A percentile compares a stretch with the other conserved stretches of the same genome.
phyloP scores from a whole-genome alignment of 306 rosid genomes.

The Cucurbita moschata region DNA sequence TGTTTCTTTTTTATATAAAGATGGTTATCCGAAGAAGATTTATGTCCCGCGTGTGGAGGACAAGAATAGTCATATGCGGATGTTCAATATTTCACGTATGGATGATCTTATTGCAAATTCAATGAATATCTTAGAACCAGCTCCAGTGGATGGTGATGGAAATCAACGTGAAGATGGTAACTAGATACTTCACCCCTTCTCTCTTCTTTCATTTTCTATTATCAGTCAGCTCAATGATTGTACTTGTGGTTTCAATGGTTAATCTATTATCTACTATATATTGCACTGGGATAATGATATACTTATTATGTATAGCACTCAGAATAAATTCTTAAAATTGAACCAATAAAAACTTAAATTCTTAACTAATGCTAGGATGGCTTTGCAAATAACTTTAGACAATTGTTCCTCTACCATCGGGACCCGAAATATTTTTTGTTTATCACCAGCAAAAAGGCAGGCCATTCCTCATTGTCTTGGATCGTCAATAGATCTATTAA shows the following conservation, averaged over 20 bases:
- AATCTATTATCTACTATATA: neutral
- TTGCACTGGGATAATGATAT: neutral
- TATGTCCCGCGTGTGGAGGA: constrained; percentile 94
- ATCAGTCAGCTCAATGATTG: neutral
- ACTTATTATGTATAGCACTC: neutral
- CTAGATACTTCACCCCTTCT: neutral
- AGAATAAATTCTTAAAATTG: neutral
- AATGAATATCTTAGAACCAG: constrained; percentile 85
- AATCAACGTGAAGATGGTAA: constrained; percentile 84
- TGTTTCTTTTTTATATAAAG: constrained; percentile 16
- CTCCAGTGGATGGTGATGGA: constrained; percentile 61
- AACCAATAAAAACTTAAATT: neutral
- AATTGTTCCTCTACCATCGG: neutral
- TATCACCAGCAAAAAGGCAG: neutral
- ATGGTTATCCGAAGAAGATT: constrained; percentile 33
- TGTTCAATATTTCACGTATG: constrained; percentile 59
- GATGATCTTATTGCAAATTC: constrained; percentile 86
- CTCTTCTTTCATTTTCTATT: constrained; percentile 16
- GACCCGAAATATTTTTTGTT: neutral
- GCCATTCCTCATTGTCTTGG: neutral
- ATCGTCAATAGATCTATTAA: neutral
- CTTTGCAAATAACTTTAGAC: neutral
- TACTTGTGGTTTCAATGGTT: neutral
- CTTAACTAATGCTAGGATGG: neutral
- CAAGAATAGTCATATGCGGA: constrained; percentile 79